Evolutionary conservation across 805 yeast species (phyloP).

Genomic region (Lachancea meyersii): DNA sequence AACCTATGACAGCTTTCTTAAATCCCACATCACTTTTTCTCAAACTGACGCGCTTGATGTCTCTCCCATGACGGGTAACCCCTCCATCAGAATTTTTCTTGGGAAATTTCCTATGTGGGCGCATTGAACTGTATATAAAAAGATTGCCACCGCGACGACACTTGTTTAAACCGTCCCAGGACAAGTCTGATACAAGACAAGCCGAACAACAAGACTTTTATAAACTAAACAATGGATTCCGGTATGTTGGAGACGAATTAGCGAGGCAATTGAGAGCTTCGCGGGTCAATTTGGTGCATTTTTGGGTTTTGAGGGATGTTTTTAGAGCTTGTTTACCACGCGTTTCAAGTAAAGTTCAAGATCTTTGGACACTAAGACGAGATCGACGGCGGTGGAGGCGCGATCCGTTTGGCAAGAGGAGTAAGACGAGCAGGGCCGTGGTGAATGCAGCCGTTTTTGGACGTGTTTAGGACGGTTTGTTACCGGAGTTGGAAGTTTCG

Average conservation of each 20-base stretch:
- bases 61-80: not conserved
- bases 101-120: not conserved
- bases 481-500: too few relatives aligned
- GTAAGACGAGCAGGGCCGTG: too few relatives aligned
- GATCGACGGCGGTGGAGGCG: not conserved
- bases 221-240: slow-evolving; percentile 30
- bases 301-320: not conserved
- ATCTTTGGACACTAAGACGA: not conserved
- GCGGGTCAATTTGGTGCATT: not conserved
- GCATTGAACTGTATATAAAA: slow-evolving; percentile 1
- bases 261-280: slow-evolving; percentile 1
- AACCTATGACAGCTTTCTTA: too few relatives aligned
- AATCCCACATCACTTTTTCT: not conserved
- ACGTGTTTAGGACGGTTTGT: too few relatives aligned
- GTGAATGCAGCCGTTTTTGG: too few relatives aligned
- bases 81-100: slow-evolving; percentile 2
- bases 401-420: too few relatives aligned
- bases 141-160: slow-evolving; percentile 7
- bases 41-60: not conserved
- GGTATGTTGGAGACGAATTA: slow-evolving; percentile 26
- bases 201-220: slow-evolving; percentile 9
- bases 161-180: slow-evolving; percentile 2
- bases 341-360: not conserved
- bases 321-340: not conserved
- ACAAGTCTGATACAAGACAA: slow-evolving; percentile 9